A percentile compares a stretch with the other conserved stretches of the same genome.
Evolutionary conservation across 129 eudicot genomes (phyloP).

Genomic region (Flaveria trinervia): DNA sequence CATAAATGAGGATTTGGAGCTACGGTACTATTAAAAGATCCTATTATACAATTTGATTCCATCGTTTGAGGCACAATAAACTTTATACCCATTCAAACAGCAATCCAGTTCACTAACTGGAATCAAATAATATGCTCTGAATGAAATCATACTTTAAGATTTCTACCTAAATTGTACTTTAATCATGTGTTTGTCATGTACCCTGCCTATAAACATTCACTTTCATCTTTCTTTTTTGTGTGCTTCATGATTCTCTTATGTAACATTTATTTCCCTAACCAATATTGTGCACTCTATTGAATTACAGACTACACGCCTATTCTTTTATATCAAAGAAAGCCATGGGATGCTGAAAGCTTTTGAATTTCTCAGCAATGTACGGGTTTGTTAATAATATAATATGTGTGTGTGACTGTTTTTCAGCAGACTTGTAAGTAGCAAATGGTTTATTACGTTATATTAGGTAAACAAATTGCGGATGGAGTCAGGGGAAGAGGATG

Average conservation of each 20-base stretch:
- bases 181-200: background rate
- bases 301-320: slow-evolving; percentile 83
- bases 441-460: slow-evolving; percentile 13
- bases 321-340: slow-evolving; percentile 69
- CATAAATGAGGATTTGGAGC: too few species aligned
- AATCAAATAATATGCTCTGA: background rate
- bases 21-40: too few species aligned
- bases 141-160: background rate
- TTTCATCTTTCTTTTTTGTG: slow-evolving; percentile 13
- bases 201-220: slow-evolving; percentile 1
- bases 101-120: too few species aligned
- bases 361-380: slow-evolving; percentile 94
- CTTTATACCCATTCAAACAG: too few species aligned
- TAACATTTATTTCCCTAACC: slow-evolving; percentile 15
- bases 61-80: too few species aligned
- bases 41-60: too few species aligned
- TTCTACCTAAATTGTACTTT: background rate
- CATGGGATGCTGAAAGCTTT: slow-evolving; percentile 75
- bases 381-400: slow-evolving; percentile 25
- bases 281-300: slow-evolving; percentile 22
- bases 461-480: slow-evolving; percentile 69
- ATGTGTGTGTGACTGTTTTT: background rate
- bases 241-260: slow-evolving; percentile 11
- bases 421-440: background rate
- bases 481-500: slow-evolving; percentile 72